Evolutionary conservation across 139 green algal genomes (phyloP), one percentile per base, ranked within the genome.

Genomic region (Pleodorina starrii): DNA sequence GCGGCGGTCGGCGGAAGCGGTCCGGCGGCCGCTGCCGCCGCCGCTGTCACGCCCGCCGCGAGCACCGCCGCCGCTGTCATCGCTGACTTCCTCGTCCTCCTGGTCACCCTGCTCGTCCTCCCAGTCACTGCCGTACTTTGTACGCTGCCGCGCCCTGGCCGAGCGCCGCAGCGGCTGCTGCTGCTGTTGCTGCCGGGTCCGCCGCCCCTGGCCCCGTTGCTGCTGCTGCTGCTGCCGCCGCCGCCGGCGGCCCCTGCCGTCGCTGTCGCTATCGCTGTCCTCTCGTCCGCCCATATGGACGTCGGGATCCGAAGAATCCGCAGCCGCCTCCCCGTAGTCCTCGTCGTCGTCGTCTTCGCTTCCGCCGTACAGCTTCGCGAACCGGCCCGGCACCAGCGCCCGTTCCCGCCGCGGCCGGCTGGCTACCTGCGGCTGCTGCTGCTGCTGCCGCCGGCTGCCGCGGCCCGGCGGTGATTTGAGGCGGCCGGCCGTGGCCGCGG

Each of bases 81-180:
- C 57, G 16, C 60, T 10, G 12, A 29, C 10, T 0, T 40, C 38
- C 2, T 38, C 32, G 27, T 82, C 74, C 2, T 48, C 74, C 74
- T 38, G 11, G 1, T 63, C 74, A 2, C 40, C 10, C 2, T n/a
- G 17, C 27, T 82, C 74, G 25, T 43, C 27, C 74, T 63, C 74
- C 27, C 43, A 66, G 46, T 82, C 74, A n/a, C 46, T 82, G 36
- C 74, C 74, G 44, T 66, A 82, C 43, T 40, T 66, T 2, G 79
- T 27, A 27, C 25, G 79, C 59, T 86, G 57, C 29, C 57, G 57
- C 4, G 79, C 79, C 4, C 79, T 44, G 0, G 57, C 14, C 10
- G 79, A 86, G 2, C 79, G 57, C 7, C 79, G 79, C 40, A 75
- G 5, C 38, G 79, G 79, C 54, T 86, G 79, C 50, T 35, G 9